A percentile compares a stretch with the other conserved stretches of the same genome.
phyloP scores from a whole-genome alignment of 306 rosid species.

The Macrotyloma uniflorum region DNA sequence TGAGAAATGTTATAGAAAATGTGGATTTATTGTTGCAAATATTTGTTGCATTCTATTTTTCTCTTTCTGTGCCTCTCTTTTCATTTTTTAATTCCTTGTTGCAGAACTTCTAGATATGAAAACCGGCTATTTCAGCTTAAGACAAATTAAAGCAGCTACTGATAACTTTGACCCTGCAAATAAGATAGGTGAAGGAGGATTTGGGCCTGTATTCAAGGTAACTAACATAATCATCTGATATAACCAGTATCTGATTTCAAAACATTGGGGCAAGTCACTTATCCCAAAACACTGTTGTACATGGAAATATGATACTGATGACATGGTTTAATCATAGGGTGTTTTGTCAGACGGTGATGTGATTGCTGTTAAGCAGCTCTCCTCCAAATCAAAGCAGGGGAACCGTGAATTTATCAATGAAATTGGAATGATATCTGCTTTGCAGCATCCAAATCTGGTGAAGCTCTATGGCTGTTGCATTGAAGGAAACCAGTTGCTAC shows the following conservation, averaged over 20 bases:
- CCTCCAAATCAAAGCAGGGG: slow-evolving; percentile 82
- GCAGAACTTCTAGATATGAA: slow-evolving; percentile 67
- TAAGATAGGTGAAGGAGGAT: slow-evolving; percentile 88
- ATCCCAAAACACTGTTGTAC: not conserved
- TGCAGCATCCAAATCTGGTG: slow-evolving; percentile 88
- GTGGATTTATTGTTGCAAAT: not conserved
- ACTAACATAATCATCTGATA: not conserved
- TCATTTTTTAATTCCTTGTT: slow-evolving; percentile 22
- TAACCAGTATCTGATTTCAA: not conserved
- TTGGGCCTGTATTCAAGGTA: slow-evolving; percentile 86
- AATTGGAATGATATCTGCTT: slow-evolving; percentile 86
- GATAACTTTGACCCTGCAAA: slow-evolving; percentile 56
- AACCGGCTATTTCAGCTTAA: slow-evolving; percentile 64
- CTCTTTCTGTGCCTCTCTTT: not conserved
- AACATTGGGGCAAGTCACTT: not conserved
- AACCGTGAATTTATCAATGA: slow-evolving; percentile 83
- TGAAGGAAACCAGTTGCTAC: slow-evolving; percentile 75
- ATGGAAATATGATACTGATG: slow-evolving; percentile 21
- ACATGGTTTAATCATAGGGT: slow-evolving; percentile 50
- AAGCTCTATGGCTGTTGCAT: slow-evolving; percentile 81
- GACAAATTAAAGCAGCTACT: slow-evolving; percentile 76
- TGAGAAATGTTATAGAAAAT: not conserved
- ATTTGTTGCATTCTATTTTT: not conserved
- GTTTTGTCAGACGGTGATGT: slow-evolving; percentile 61
- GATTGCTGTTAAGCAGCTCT: slow-evolving; percentile 82